Percentiles rank a stretch among this genome's conserved stretches.
Conservation (phyloP, 805 yeast genomes). For the Candida tallmaniae region DNA sequence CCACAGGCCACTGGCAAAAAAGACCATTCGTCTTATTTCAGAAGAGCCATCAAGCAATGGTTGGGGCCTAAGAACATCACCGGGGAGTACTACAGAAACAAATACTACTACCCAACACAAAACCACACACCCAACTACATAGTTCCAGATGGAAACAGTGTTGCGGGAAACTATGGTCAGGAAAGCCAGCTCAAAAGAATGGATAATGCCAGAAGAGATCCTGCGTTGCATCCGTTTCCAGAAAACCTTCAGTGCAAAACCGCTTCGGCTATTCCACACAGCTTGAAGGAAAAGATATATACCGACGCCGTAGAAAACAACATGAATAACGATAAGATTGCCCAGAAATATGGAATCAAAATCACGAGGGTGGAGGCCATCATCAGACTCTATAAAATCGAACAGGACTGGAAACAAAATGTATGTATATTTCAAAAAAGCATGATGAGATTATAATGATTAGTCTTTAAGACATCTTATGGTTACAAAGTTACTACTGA, state of each 20-base stretch:
- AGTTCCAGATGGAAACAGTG: slow-evolving; percentile 46
- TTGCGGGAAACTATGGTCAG: slow-evolving; percentile 11
- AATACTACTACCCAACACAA: slow-evolving; percentile 63
- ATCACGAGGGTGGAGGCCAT: slow-evolving; percentile 90
- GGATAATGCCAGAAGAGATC: slow-evolving; percentile 17
- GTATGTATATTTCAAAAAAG: slow-evolving; percentile 42
- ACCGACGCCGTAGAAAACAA: slow-evolving; percentile 51
- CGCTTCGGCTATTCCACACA: slow-evolving; percentile 53
- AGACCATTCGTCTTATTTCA: slow-evolving; percentile 49
- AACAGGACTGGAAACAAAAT: slow-evolving; percentile 53
- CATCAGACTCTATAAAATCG: slow-evolving; percentile 60
- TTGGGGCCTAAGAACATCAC: slow-evolving; percentile 80
- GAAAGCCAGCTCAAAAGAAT: slow-evolving; percentile 10
- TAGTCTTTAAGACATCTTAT: slow-evolving; percentile 69
- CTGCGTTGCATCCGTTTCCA: slow-evolving; percentile 74
- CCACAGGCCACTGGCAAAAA: slow-evolving; percentile 31
- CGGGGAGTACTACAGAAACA: slow-evolving; percentile 77
- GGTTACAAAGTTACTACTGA: slow-evolving; percentile 15
- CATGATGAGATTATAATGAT: slow-evolving; percentile 42
- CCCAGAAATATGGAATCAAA: slow-evolving; percentile 73
- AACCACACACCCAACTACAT: slow-evolving; percentile 72
- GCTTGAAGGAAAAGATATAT: slow-evolving; percentile 57
- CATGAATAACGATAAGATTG: slow-evolving; percentile 63
- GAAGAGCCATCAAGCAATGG: slow-evolving; percentile 64
- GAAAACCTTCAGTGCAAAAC: slow-evolving; percentile 66